Evolutionary conservation across 345 rosid genomes (phyloP).

Genomic region (rapeseed (Brassica napus)): Da-Ae NC_063450.1:49870501-49871000

Average conservation of each 20-base stretch:
- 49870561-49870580: neutral
- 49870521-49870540: conserved; percentile 59
- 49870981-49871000: conserved; percentile 75
- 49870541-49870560: neutral
- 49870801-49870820: neutral
- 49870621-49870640: conserved; percentile 91
- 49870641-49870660: conserved; percentile 70
- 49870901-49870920: conserved; percentile 94
- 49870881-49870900: conserved; percentile 87
- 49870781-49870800: conserved; percentile 45
- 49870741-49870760: conserved; percentile 75
- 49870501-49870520: conserved; percentile 75
- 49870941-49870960: conserved; percentile 86
- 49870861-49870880: conserved; percentile 77
- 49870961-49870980: conserved; percentile 90
- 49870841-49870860: conserved; percentile 18
- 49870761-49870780: conserved; percentile 94
- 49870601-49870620: conserved; percentile 82
- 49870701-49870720: conserved; percentile 77
- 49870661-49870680: conserved; percentile 74
- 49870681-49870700: conserved; percentile 84
- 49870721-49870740: conserved; percentile 62
- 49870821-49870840: neutral
- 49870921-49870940: conserved; percentile 89
- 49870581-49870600: conserved; percentile 48